Percentiles rank a stretch among this genome's conserved stretches.
Conservation (phyloP, 164 flowering plant genomes). For the Sextonia rubra region DNA sequence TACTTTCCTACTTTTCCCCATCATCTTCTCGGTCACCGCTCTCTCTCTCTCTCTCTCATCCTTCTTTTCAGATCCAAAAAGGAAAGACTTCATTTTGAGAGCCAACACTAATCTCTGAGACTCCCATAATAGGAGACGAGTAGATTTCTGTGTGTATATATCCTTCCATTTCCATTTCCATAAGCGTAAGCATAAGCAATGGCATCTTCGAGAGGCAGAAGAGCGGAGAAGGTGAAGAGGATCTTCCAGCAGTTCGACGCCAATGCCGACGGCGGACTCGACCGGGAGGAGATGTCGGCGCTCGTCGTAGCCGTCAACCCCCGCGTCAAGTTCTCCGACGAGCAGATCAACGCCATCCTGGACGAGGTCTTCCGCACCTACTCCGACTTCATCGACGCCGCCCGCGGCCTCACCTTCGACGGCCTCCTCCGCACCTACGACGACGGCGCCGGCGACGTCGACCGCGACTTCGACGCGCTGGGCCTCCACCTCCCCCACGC, state of each 20-base stretch:
- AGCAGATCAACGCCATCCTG: conserved; percentile 18
- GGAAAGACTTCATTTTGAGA: too few relatives aligned
- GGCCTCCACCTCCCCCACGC: background rate
- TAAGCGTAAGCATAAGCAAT: too few relatives aligned
- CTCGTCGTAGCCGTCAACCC: conserved; percentile 18
- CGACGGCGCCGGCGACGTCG: conserved; percentile 22
- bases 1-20: too few relatives aligned
- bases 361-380: conserved; percentile 22
- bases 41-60: too few relatives aligned
- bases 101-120: too few relatives aligned
- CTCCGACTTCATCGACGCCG: conserved; percentile 12
- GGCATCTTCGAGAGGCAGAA: too few relatives aligned
- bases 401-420: conserved; percentile 11
- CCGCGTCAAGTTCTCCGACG: conserved; percentile 13
- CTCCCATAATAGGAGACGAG: too few relatives aligned
- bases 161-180: too few relatives aligned
- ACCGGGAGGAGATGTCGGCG: conserved; percentile 15
- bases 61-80: too few relatives aligned
- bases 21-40: too few relatives aligned
- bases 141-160: too few relatives aligned
- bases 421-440: conserved; percentile 19
- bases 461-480: conserved; percentile 18
- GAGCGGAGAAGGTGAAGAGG: conserved; percentile 12
- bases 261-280: conserved; percentile 19
- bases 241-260: conserved; percentile 19